Base-by-base conservation (phyloP, 768 basidiomycete species). In the Russula compacta region DNA sequence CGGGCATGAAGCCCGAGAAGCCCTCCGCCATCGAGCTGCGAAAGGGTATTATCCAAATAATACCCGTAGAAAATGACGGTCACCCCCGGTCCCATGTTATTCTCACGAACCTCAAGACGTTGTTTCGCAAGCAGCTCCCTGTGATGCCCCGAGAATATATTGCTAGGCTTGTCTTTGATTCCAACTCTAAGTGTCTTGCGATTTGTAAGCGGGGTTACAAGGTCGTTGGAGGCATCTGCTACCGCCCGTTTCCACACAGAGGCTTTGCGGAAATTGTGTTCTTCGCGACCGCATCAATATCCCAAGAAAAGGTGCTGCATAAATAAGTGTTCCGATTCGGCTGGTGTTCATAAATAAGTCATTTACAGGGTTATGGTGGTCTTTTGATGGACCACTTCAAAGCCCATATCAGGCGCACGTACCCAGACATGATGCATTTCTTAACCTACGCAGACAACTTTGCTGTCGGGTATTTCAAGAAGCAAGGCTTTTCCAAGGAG, bases 81-180 rank as follows among this genome's bases (percentile, higher is more conserved):
- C 74, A 83, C 48, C 83, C 88, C 2, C 83, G 85, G 35, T 91
- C 91, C 2, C 76, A 87, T 32, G 82, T 98, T 57, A 85, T 98
- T 60, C 81, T 98, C 56, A 92, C 93, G 4, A 92, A 92, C n/a
- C 78, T 98, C 60, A 98, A 98, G 75, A 94, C 92, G 9, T 84
- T 98, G 15, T 98, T 99, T 70, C 95, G 97, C 69, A 90, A 91
- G 66, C 97, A 99, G 72, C 75, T 99, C 2, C 97, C 97, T 7
- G 98, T 98, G 74, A 98, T 99, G 97, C 97, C 97, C 12, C 80
- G 93, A 69, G 97, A 98, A 71, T 99, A 99, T 70, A 98, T 99
- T 67, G 92, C 97, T 4, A 84, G 97, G 24, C 81, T 98, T 32
- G 95, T 98, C 1, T 91, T 91, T 67, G 97, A 98, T 70, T 76